Evolutionary conservation across 1,139 yeast species (phyloP).

Genomic region (Debaryomyces sp.): DNA sequence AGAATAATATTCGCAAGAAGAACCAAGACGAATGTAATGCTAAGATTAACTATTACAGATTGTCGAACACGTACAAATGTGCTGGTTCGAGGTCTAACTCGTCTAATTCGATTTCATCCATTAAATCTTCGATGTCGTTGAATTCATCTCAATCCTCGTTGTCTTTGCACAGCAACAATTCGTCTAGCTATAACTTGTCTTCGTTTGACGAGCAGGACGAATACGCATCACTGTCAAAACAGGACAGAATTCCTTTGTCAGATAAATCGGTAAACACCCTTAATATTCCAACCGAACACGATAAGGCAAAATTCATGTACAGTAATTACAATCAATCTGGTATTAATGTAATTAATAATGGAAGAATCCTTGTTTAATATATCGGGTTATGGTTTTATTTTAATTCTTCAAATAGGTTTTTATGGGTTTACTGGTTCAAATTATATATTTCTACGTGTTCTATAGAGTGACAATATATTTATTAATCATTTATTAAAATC

Average conservation of each 20-base stretch:
- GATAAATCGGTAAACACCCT: slow-evolving; percentile 21
- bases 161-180: slow-evolving; percentile 6
- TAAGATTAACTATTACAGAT: slow-evolving; percentile 42
- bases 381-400: neutral
- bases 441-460: neutral
- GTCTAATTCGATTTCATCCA: slow-evolving; percentile 16
- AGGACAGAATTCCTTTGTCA: slow-evolving; percentile 23
- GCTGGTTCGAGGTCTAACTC: slow-evolving; percentile 15
- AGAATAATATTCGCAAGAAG: slow-evolving; percentile 33
- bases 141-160: slow-evolving; percentile 14
- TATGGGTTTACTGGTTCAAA: slow-evolving; percentile 3
- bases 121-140: slow-evolving; percentile 13
- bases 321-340: slow-evolving; percentile 7
- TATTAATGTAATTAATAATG: slow-evolving; percentile 7
- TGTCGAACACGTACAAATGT: slow-evolving; percentile 30
- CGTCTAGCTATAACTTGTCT: slow-evolving; percentile 8
- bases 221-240: neutral
- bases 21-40: slow-evolving; percentile 35
- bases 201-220: slow-evolving; percentile 5
- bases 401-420: slow-evolving; percentile 4
- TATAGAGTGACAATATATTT: slow-evolving; percentile 4
- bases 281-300: slow-evolving; percentile 9
- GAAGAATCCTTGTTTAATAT: slow-evolving; percentile 4
- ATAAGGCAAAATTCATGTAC: slow-evolving; percentile 1
- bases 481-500: slow-evolving; percentile 3